These are phyloP conservation scores for Sergeia podlipaevii DNA, from an alignment of 208 protist genomes.

Conservation along the genomic window DNA sequence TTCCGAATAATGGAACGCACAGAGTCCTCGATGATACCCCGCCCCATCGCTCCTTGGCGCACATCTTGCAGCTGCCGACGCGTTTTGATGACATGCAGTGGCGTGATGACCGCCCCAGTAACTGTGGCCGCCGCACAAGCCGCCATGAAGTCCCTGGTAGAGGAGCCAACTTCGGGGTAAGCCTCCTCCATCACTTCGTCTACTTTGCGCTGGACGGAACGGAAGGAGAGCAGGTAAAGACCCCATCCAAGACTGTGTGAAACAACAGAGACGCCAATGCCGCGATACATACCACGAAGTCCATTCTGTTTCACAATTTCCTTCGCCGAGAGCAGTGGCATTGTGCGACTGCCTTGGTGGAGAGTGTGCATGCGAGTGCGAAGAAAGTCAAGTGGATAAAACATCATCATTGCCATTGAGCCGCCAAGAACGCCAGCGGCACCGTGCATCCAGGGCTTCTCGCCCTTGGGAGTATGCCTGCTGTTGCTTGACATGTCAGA, in stretches of 20 bases:
- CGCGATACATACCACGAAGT: conserved; percentile 71
- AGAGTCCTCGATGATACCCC: not conserved
- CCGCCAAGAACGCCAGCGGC: conserved; percentile 63
- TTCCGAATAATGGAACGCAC: conserved; percentile 33
- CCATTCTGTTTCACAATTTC: conserved; percentile 65
- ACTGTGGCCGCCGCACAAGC: conserved; percentile 58
- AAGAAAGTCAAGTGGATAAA: conserved; percentile 85
- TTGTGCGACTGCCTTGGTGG: conserved; percentile 36
- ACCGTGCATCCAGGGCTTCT: conserved; percentile 71
- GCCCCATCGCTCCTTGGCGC: no score
- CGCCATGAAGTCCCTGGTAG: conserved; percentile 46
- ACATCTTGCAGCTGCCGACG: conserved; percentile 63
- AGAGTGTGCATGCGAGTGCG: conserved; percentile 78
- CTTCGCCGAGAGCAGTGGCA: conserved; percentile 34
- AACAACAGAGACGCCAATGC: conserved; percentile 60
- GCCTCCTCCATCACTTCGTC: conserved; percentile 17
- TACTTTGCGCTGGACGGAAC: conserved; percentile 42
- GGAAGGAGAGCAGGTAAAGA: conserved; percentile 72
- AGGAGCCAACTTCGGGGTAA: conserved; percentile 6
- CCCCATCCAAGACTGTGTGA: conserved; percentile 78
- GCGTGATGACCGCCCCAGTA: conserved; percentile 66
- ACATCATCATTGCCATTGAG: conserved; percentile 58
- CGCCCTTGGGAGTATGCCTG: conserved; percentile 7
- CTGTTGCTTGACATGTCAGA: not conserved
- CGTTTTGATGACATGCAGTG: conserved; percentile 77